Percentiles rank a stretch among this genome's conserved stretches.
These are phyloP conservation scores for Pseudogymnoascus pannorum DNA, from an alignment of 2,329 filamentous ascomycete genomes.

Conservation along the genomic window DNA sequence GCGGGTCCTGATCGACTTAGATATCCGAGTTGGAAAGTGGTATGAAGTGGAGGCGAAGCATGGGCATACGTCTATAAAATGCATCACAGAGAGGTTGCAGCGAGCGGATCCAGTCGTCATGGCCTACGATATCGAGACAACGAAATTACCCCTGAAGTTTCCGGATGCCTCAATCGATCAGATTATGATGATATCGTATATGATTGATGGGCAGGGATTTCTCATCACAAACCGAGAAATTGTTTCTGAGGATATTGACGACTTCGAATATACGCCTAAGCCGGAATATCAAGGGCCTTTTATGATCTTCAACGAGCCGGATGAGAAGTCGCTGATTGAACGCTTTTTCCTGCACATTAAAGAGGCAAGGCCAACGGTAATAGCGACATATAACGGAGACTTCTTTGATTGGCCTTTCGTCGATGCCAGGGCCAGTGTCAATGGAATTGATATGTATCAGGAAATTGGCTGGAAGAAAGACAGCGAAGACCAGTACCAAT, in stretches of 20 bases:
- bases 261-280: slow-evolving; percentile 97
- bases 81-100: slow-evolving; percentile 78
- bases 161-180: slow-evolving; percentile 91
- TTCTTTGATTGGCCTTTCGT: slow-evolving; percentile 99
- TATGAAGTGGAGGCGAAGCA: slow-evolving; percentile 94
- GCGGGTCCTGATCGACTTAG: slow-evolving; percentile 80
- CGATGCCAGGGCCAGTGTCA: slow-evolving; percentile 82
- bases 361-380: slow-evolving; percentile 87
- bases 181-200: slow-evolving; percentile 99
- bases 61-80: slow-evolving; percentile 73
- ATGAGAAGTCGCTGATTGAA: slow-evolving; percentile 82
- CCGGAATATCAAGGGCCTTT: slow-evolving; percentile 94
- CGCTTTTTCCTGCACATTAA: slow-evolving; percentile 95
- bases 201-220: slow-evolving; percentile 98
- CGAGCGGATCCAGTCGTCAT: slow-evolving; percentile 96
- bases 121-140: slow-evolving; percentile 99
- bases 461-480: slow-evolving; percentile 97
- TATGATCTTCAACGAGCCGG: slow-evolving; percentile 96
- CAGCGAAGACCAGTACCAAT: slow-evolving; percentile 92
- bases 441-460: slow-evolving; percentile 98
- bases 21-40: slow-evolving; percentile 95
- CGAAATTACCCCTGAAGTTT: slow-evolving; percentile 91
- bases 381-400: slow-evolving; percentile 99
- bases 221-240: slow-evolving; percentile 97
- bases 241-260: slow-evolving; percentile 91